Conservation (phyloP, 768 basidiomycete species). For the Rhodotorula toruloides region DNA sequence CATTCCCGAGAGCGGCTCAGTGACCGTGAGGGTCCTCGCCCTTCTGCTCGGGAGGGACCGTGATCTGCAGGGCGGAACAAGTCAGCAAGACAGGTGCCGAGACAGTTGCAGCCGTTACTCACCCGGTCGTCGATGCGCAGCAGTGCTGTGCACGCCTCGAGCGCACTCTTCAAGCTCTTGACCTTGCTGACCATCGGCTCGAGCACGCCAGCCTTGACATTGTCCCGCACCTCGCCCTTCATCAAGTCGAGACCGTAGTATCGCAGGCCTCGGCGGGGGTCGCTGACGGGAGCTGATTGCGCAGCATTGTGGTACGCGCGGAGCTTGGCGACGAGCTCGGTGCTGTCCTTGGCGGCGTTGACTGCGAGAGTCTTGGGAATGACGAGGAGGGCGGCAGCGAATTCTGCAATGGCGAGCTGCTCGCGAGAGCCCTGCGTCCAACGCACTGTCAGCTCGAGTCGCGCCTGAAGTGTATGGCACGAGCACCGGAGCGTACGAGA, state of each 20-base stretch:
- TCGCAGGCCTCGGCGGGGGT: conserved; percentile 82
- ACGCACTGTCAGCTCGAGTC: no score
- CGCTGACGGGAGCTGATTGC: conserved; percentile 81
- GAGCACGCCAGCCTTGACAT: conserved; percentile 82
- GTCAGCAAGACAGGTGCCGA: neutral
- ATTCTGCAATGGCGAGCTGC: conserved; percentile 98
- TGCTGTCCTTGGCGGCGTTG: conserved; percentile 97
- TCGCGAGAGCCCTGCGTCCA: conserved; percentile 92
- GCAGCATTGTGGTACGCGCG: conserved; percentile 95
- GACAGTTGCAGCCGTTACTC: neutral
- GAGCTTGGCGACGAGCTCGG: conserved; percentile 91
- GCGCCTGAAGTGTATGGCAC: neutral
- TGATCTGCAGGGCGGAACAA: conserved; percentile 20
- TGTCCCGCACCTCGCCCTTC: conserved; percentile 92
- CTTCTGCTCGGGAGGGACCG: conserved; percentile 37
- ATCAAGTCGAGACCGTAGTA: conserved; percentile 92
- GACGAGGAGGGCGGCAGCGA: conserved; percentile 81
- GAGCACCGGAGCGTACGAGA: conserved; percentile 56
- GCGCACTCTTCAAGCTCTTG: conserved; percentile 91
- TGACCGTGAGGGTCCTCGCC: conserved; percentile 36
- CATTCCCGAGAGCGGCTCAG: neutral
- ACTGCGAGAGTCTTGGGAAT: conserved; percentile 96
- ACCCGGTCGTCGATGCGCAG: conserved; percentile 68
- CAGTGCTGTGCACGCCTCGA: conserved; percentile 90
- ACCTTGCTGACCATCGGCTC: conserved; percentile 98